Evolutionary conservation across 1,284 basidiomycete genomes (phyloP).

Genomic region (Trichosporon faecale): DNA sequence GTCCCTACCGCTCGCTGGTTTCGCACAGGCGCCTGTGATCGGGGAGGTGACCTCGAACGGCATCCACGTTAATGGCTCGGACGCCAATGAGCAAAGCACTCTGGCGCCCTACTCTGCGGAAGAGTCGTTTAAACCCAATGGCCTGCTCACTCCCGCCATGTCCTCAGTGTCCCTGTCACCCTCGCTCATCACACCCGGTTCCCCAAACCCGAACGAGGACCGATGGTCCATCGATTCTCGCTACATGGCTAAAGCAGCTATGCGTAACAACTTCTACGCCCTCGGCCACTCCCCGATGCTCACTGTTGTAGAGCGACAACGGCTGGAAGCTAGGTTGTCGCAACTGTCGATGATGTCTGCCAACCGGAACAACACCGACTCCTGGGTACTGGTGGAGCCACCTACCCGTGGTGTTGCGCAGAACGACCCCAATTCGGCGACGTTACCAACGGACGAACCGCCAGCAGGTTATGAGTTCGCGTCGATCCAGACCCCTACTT

Average conservation of each 20-base stretch:
- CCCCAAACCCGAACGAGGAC: slow-evolving; percentile 15
- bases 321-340: neutral
- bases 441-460: neutral
- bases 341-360: neutral
- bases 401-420: neutral
- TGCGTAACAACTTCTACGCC: slow-evolving; percentile 19
- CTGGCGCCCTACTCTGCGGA: neutral
- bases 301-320: slow-evolving; percentile 8
- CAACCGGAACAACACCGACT: neutral
- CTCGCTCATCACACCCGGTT: slow-evolving; percentile 2
- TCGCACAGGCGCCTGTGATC: neutral
- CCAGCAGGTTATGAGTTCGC: slow-evolving; percentile 6
- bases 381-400: neutral
- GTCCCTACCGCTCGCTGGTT: neutral
- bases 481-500: neutral
- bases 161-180: neutral
- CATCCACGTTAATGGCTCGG: neutral
- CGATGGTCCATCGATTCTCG: slow-evolving; percentile 18
- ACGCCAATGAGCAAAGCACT: neutral
- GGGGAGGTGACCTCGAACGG: slow-evolving; percentile 4
- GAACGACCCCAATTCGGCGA: neutral
- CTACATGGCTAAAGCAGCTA: neutral
- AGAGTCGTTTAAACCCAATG: neutral
- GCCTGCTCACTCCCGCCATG: neutral
- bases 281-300: slow-evolving; percentile 22